Base-by-base conservation (phyloP, 208 protist species). In the Crithidia acanthocephali region DNA sequence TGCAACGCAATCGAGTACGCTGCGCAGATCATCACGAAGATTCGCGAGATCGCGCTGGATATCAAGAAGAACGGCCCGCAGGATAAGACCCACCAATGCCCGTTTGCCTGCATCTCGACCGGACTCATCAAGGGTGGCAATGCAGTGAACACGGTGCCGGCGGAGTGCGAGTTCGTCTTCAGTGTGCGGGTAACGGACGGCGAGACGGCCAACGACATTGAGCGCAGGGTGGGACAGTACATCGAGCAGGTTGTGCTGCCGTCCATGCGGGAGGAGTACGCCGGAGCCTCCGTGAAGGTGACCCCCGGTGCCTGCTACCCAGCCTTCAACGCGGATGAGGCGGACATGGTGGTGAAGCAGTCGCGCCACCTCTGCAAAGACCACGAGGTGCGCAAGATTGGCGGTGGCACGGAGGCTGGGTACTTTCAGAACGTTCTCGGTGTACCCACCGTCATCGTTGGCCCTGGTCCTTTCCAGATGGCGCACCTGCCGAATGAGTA, bases 101-200 rank as follows among this genome's bases (percentile, higher is more conserved):
- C 59, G 4, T 84, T 81, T 55, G 28, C 60, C 1, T 74, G 64
- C 65, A 59, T 79, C 55, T 61, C 70, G 2, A 84, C 75, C 0
- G 76, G 80, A 55, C 28, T 85, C 13, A 80, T 88, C 59, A 61
- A 76, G 27, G 74, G 79, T 42, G 83, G 83, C 33, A 81, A 71
- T 23, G 79, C 74, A 1, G 62, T 76, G 11, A 84, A 84, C 65
- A 87, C 83, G 52, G 79, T 88, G 32, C 83, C 83, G 7, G 83
- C 68, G 11, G 73, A 82, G 16, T 85, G 79, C 56, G 47, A 27
- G 27, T 70, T 88, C 32, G 40, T 67, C 35, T 88, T 74, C 66
- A 75, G 79, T 25, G 59, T 83, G 23, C 75, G 79, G 18, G 66
- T 80, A 33, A 75, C 75, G 30, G 72, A 80, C 6, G 16, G 7